Base-by-base conservation (phyloP, 1,139 yeast genomes). In the Geotrichum klebahnii region DNA sequence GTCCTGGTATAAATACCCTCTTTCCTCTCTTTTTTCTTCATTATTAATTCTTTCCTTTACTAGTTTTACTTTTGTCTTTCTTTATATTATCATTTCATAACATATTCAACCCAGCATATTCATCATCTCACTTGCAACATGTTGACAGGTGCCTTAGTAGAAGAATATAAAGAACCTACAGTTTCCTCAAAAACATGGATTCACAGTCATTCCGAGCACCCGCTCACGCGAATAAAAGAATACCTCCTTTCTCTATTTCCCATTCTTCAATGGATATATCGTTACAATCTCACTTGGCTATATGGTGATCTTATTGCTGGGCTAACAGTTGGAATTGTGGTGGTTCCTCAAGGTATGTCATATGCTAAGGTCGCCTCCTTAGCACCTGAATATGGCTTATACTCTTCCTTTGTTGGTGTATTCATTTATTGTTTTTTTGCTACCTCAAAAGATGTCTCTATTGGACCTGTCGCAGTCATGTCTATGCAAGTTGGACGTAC, bases 381-480 rank as follows among this genome's bases (percentile, higher is more conserved):
- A 55, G 76, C 81, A 4, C 81, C 96, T 4, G 84, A 89, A 67
- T 89, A 81, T 60, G 97, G 97, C 47, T 76, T 90, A 46, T 90
- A 90, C 69, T 86, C 96, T 23, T 85, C 96, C 0, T 90, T 90
- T 63, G 84, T 90, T 45, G 97, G 97, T 63, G 95, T 89, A 16
- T 79, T 88, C 65, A 79, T 85, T 51, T 90, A 90, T 67, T 83
- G 95, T 44, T 78, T 89, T 61, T 90, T 90, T 67, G 97, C 97
- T 14, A 90, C 97, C 16, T 85, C 95, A 17, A 90, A 89, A 69
- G 97, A 90, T 74, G 96, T 90, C 41, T 84, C 94, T 55, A 89
- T 90, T 61, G 97, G 97, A 29, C 97, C 97, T 4, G 97, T 90
- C 35, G 97, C 97, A 1, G 97, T 90, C 55, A 89, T 90, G 96